Base-by-base conservation (phyloP, 192 early-diverging fungal genomes). In the Pilaira anomala region DNA sequence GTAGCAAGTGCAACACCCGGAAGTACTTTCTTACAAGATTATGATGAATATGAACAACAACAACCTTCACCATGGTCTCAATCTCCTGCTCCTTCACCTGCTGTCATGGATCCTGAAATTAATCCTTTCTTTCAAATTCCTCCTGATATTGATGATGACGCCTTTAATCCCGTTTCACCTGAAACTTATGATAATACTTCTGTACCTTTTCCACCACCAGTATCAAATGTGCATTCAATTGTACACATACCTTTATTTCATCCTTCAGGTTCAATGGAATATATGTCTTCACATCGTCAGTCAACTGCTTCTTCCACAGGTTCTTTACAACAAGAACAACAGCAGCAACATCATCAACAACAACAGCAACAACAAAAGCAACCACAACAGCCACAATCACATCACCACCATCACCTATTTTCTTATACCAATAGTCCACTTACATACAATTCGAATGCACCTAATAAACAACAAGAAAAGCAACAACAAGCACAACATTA, bases 31-130 rank as follows among this genome's bases (percentile, higher is more conserved):
- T 48, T 51, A 19, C 36, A 56, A 61, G 77, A 76, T 36, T 81
- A 75, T 26, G 71, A 80, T 14, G 82, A 84, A 44, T 79, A 79
- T 63, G 79, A 81, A 36, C 82, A 84, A 63, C 77, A 78, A 28
- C 76, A 79, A 26, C 80, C 75, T 22, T 79, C 79, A 7, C 73
- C 82, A 18, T 84, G 82, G 82, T 81, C 79, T 12, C 82, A 84
- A 64, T 81, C 79, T 0, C 82, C 82, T 26, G 72, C 76, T 45
- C 79, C 78, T 30, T 81, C 79, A 5, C 78, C 76, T 41, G 71
- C 72, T 41, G 69, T 81, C 54, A 77, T 78, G 41, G 82, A 84
- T 44, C 70, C 78, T n/a, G 73, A 80, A n/a, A 65, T 76, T 16
- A 84, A 84, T 53, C 79, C 79, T 2, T 81, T 84, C 53, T 84